A percentile compares a stretch with the other conserved stretches of the same genome.
Evolutionary conservation across 1,284 basidiomycete genomes (phyloP).

Genomic region (Ceratobasidium sp.): DNA sequence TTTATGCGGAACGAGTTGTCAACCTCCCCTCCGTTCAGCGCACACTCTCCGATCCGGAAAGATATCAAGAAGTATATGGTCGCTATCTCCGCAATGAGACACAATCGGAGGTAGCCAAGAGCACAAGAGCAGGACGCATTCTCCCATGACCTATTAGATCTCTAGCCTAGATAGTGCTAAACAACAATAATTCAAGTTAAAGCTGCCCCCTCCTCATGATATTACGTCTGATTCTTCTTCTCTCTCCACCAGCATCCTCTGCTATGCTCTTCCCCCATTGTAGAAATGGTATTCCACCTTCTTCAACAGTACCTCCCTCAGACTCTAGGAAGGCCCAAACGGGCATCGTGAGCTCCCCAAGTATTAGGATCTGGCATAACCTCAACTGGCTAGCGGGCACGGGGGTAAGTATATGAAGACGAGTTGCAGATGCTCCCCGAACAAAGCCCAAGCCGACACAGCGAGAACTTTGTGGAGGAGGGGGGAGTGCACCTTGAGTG

Average conservation of each 20-base stretch:
- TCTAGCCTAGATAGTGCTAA: not conserved
- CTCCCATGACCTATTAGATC: slow-evolving; percentile 10
- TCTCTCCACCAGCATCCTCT: slow-evolving; percentile 52
- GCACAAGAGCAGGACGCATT: slow-evolving; percentile 29
- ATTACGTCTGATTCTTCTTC: slow-evolving; percentile 58
- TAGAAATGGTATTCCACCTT: slow-evolving; percentile 73
- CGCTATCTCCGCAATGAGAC: slow-evolving; percentile 38
- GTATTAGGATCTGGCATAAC: slow-evolving; percentile 63
- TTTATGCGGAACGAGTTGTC: slow-evolving; percentile 34
- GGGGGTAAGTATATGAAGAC: slow-evolving; percentile 77
- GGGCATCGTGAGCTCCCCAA: slow-evolving; percentile 86
- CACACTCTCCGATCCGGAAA: slow-evolving; percentile 23
- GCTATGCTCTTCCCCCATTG: slow-evolving; percentile 73
- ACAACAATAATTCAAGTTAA: not conserved
- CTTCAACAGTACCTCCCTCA: slow-evolving; percentile 51
- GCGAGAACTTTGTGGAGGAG: slow-evolving; percentile 61
- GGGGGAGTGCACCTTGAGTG: slow-evolving; percentile 59
- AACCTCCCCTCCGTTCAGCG: slow-evolving; percentile 34
- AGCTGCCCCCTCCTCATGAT: slow-evolving; percentile 55
- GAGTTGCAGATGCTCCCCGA: slow-evolving; percentile 59
- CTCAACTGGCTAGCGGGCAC: slow-evolving; percentile 58
- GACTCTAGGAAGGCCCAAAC: slow-evolving; percentile 84
- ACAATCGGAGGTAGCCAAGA: slow-evolving; percentile 39
- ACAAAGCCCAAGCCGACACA: slow-evolving; percentile 77
- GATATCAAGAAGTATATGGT: slow-evolving; percentile 37